Evolutionary conservation across 257 asterid genomes (phyloP).

Genomic region (Capsicum baccatum): DNA sequence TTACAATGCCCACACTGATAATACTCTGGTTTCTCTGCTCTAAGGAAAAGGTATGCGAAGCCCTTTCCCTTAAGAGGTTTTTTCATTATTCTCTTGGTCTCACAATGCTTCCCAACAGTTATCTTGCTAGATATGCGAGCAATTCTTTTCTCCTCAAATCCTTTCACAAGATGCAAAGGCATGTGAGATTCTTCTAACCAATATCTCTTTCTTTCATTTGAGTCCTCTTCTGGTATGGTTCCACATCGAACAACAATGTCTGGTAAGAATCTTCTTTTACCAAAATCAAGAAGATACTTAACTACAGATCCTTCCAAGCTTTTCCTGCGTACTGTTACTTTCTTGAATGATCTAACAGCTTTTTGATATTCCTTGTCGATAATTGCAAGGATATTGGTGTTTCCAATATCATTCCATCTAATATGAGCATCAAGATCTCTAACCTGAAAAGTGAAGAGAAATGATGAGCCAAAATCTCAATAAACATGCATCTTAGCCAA

Average conservation of each 20-base stretch:
- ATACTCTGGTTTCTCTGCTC: conserved; percentile 65
- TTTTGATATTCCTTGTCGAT: conserved; percentile 66
- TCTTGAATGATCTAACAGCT: conserved; percentile 72
- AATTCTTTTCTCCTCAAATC: conserved; percentile 78
- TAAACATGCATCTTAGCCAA: conserved; percentile 12
- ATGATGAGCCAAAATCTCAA: conserved; percentile 27
- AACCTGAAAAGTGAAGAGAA: conserved; percentile 57
- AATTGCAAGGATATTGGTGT: conserved; percentile 48
- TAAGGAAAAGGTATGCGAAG: conserved; percentile 74
- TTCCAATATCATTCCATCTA: conserved; percentile 82
- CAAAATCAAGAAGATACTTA: conserved; percentile 92
- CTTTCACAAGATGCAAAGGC: conserved; percentile 85
- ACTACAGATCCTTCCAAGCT: conserved; percentile 61
- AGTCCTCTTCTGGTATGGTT: conserved; percentile 62
- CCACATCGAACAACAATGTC: conserved; percentile 79
- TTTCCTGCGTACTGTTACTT: conserved; percentile 77
- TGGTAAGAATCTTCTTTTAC: conserved; percentile 90
- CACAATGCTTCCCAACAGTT: conserved; percentile 50
- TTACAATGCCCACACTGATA: conserved; percentile 78
- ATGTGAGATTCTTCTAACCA: conserved; percentile 91
- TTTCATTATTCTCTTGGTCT: conserved; percentile 40
- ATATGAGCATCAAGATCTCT: conserved; percentile 90
- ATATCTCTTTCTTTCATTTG: conserved; percentile 71
- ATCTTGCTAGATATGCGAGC: conserved; percentile 72
- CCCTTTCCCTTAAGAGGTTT: conserved; percentile 62